These are phyloP conservation scores for Kwoniella mangroviensis DNA, from an alignment of 768 basidiomycete genomes.

Conservation along the genomic window DNA sequence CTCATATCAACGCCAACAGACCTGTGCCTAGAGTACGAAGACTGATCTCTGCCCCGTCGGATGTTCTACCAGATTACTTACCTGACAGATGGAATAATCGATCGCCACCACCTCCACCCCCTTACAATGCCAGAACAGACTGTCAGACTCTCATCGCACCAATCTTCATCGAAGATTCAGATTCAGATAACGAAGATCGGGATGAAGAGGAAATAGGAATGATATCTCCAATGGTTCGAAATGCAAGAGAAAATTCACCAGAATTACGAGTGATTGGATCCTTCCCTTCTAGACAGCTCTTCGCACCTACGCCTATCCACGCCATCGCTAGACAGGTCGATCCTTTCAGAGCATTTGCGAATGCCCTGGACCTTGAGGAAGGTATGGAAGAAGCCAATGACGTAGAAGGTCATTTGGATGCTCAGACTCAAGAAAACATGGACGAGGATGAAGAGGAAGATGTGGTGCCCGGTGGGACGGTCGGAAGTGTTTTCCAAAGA, in stretches of 20 bases:
- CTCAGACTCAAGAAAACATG: not conserved
- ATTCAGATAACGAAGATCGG: constrained; percentile 23
- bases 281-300: constrained; percentile 24
- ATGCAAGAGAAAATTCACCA: constrained; percentile 1
- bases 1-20: not conserved
- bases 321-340: not conserved
- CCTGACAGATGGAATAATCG: constrained; percentile 27
- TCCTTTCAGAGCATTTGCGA: constrained; percentile 24
- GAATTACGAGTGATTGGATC: constrained; percentile 31
- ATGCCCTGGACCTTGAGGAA: constrained; percentile 34
- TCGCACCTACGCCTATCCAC: constrained; percentile 10
- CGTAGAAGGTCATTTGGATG: constrained; percentile 10
- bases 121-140: constrained; percentile 47
- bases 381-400: constrained; percentile 22
- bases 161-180: constrained; percentile 35
- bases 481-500: constrained; percentile 23
- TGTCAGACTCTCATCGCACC: constrained; percentile 40
- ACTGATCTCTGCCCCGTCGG: not conserved
- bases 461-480: constrained; percentile 3
- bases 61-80: constrained; percentile 15
- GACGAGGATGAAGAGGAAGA: constrained; percentile 9
- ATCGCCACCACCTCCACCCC: constrained; percentile 48
- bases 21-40: constrained; percentile 4
- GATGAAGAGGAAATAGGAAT: constrained; percentile 10
- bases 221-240: constrained; percentile 9